Conservation (phyloP, 2,329 filamentous ascomycete species). For the Penicillium occitanis region DNA sequence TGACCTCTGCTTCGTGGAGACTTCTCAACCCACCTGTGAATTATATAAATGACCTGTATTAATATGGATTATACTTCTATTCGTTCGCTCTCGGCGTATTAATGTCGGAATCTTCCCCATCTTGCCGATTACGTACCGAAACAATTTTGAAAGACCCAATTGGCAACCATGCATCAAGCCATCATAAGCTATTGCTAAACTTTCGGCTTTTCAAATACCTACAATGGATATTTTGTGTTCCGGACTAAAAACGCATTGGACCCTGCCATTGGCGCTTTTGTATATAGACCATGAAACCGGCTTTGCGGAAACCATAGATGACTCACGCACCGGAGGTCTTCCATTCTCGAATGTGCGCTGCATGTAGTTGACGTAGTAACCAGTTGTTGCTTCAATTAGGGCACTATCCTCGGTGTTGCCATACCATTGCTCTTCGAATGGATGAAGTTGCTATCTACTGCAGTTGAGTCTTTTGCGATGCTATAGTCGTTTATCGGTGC, state of each 20-base stretch:
- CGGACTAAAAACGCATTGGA: too few species aligned
- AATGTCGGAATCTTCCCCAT: not conserved
- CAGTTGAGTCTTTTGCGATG: not conserved
- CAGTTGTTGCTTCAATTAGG: constrained; percentile 44
- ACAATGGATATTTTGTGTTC: too few species aligned
- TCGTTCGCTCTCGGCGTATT: too few species aligned
- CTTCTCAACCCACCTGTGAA: not conserved
- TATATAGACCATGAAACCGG: too few species aligned
- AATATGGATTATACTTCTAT: too few species aligned
- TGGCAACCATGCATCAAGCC: too few species aligned
- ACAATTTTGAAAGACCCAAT: not conserved
- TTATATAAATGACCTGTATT: too few species aligned
- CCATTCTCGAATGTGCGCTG: constrained; percentile 38
- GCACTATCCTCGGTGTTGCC: constrained; percentile 39
- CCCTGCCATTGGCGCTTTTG: too few species aligned
- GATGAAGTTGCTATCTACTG: not conserved
- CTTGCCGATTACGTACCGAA: not conserved
- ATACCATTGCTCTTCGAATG: too few species aligned
- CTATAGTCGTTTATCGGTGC: not conserved
- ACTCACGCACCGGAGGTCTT: constrained; percentile 30
- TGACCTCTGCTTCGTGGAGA: not conserved
- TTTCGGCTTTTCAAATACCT: too few species aligned
- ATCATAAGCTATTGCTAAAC: too few species aligned
- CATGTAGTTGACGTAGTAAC: constrained; percentile 26
- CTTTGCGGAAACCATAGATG: too few species aligned